phyloP scores from a whole-genome alignment of 2,329 filamentous ascomycete genomes.

The Aspergillus sp. region DNA sequence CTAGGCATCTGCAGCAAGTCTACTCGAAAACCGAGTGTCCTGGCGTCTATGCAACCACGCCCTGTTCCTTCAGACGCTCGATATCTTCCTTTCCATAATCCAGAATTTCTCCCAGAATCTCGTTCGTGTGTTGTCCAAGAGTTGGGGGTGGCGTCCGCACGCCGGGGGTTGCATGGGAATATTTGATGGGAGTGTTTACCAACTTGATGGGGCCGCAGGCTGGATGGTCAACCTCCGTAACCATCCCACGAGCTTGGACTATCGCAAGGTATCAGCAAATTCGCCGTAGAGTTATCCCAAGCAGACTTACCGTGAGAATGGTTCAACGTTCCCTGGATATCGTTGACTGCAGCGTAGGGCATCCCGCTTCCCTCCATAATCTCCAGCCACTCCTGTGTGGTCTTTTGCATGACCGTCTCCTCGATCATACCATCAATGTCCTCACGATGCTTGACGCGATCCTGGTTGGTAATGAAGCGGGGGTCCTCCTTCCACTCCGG shows the following conservation, averaged over 20 bases:
- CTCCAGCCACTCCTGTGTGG: constrained; percentile 83
- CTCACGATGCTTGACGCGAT: constrained; percentile 64
- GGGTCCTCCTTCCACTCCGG: constrained; percentile 58
- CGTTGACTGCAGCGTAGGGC: constrained; percentile 93
- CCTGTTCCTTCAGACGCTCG: constrained; percentile 59
- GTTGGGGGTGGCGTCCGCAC: constrained; percentile 78
- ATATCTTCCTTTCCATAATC: constrained; percentile 61
- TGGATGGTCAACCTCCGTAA: constrained; percentile 79
- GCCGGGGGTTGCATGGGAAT: constrained; percentile 74
- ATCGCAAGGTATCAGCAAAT: not conserved
- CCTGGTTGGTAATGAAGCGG: constrained; percentile 58
- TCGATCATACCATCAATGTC: constrained; percentile 79
- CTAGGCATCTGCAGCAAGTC: not conserved
- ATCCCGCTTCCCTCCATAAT: constrained; percentile 86
- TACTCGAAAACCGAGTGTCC: not conserved
- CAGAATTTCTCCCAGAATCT: constrained; percentile 65
- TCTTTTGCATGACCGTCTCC: constrained; percentile 67
- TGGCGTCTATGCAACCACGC: constrained; percentile 57
- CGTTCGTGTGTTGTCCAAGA: constrained; percentile 81
- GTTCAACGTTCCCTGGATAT: constrained; percentile 78
- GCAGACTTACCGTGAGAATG: constrained; percentile 72
- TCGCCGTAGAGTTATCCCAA: no score
- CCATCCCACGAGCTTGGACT: constrained; percentile 78
- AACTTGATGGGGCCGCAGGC: constrained; percentile 82
- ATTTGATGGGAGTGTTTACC: constrained; percentile 93